Evolutionary conservation across 2,329 filamentous ascomycete species (phyloP).

Genomic region (Paecilomyces variotii): DNA sequence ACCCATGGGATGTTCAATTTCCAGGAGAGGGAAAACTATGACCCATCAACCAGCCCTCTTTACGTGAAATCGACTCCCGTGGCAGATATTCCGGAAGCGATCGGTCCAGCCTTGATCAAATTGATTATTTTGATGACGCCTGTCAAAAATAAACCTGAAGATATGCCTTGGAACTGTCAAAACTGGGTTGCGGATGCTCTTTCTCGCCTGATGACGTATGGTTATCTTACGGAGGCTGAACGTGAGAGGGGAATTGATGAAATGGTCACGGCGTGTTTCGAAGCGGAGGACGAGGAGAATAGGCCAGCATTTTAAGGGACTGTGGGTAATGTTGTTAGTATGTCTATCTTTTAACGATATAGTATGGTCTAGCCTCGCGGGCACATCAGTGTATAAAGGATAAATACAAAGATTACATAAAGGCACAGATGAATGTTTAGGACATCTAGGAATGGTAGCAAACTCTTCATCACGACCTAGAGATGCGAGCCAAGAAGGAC

Average conservation of each 20-base stretch:
- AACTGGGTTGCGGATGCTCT: conserved; percentile 25
- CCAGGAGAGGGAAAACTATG: neutral
- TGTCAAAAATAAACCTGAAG: conserved; percentile 13
- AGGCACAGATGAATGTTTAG: too few species aligned
- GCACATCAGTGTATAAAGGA: too few species aligned
- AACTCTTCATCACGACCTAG: neutral
- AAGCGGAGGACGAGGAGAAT: conserved; percentile 16
- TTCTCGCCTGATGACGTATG: conserved; percentile 12
- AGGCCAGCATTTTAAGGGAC: conserved; percentile 5
- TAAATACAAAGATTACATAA: too few species aligned
- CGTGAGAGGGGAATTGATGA: conserved; percentile 14
- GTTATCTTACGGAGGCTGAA: conserved; percentile 12
- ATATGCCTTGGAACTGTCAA: conserved; percentile 26
- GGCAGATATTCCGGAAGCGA: conserved; percentile 5
- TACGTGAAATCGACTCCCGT: conserved; percentile 12
- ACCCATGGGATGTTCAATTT: conserved; percentile 20
- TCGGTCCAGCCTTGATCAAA: conserved; percentile 10
- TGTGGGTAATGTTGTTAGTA: neutral
- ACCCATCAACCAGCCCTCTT: conserved; percentile 5
- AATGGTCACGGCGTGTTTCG: conserved; percentile 20
- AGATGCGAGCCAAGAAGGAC: neutral
- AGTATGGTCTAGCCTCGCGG: too few species aligned
- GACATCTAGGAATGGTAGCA: too few species aligned
- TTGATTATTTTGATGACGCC: conserved; percentile 12
- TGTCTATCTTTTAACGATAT: neutral